phyloP scores from a whole-genome alignment of 2,329 filamentous ascomycete genomes.

The Helicocarpus griseus region DNA sequence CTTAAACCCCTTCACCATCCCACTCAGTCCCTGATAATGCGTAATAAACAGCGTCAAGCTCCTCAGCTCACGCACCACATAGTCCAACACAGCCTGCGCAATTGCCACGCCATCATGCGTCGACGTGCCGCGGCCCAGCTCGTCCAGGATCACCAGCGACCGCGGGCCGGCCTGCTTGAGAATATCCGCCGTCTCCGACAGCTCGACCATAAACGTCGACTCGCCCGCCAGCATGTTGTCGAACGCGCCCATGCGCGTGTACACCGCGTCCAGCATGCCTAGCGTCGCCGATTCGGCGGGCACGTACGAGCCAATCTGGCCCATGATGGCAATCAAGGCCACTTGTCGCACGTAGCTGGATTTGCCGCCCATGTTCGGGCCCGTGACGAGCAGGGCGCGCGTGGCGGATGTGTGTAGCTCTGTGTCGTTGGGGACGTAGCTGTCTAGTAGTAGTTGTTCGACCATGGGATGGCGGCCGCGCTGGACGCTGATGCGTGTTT shows the following conservation, averaged over 20 bases:
- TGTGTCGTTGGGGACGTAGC: slow-evolving; percentile 87
- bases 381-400: slow-evolving; percentile 79
- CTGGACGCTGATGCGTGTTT: slow-evolving; percentile 59
- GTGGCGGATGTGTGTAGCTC: slow-evolving; percentile 56
- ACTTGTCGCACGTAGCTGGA: slow-evolving; percentile 93
- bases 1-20: slow-evolving; percentile 59
- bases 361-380: slow-evolving; percentile 98
- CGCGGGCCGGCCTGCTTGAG: slow-evolving; percentile 78
- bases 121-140: slow-evolving; percentile 83
- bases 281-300: slow-evolving; percentile 65
- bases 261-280: slow-evolving; percentile 81
- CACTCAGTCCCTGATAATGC: slow-evolving; percentile 83
- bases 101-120: slow-evolving; percentile 97
- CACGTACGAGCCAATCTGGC: slow-evolving; percentile 89
- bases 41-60: slow-evolving; percentile 93
- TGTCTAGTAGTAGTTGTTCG: slow-evolving; percentile 73
- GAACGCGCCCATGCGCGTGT: slow-evolving; percentile 90
- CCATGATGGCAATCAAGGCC: slow-evolving; percentile 85
- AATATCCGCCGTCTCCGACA: slow-evolving; percentile 85
- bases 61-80: slow-evolving; percentile 63
- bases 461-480: slow-evolving; percentile 90
- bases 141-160: slow-evolving; percentile 83
- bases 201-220: slow-evolving; percentile 95
- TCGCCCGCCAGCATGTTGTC: slow-evolving; percentile 95
- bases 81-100: slow-evolving; percentile 79